Evolutionary conservation across 2,329 filamentous ascomycete species (phyloP), one percentile per base, ranked within the genome.

Genomic region (Scleromitrula shiraiana): DNA sequence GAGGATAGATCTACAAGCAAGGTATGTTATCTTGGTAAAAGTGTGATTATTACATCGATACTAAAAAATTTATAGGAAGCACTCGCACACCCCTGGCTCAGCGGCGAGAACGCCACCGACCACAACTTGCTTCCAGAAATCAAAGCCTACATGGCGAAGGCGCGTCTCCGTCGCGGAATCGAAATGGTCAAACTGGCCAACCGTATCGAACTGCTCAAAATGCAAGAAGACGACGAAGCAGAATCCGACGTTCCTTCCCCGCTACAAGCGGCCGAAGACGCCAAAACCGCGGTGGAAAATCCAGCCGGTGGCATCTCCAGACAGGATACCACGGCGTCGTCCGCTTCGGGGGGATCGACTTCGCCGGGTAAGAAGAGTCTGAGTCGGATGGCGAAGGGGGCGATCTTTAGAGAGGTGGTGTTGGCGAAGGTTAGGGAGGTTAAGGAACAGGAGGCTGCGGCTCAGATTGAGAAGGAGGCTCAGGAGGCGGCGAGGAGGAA

Each of bases 61-160:
- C 45, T 59, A 49, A 63, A 37, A 33, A 12, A n/a, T 12, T 5
- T 49, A 56, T 55, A 88, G 79, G 74, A 88, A 70, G 87, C 90
- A 37, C 72, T 96, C 43, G 74, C 78, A 50, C 90, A 96, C 68
- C 74, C 78, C 51, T 97, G 91, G 91, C 81, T 97, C 61, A 93
- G 81, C 64, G 91, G 91, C 67, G 78, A 93, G 72, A 93, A 80
- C 53, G 93, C 93, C 54, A 88, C 85, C 53, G 90, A 97, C 68
- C 89, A 96, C 79, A 90, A 98, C 75, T 78, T 98, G 78, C 72
- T 98, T 67, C 93, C 93, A 57, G 93, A 98, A 72, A 94, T 98
- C 74, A 87, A 86, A 69, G 85, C 89, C 44, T 95, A 93, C 73
- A 88, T 94, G 68, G 85, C 90, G 54, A 89, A 89, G 68, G 88